Conservation (phyloP, 192 early-diverging fungal species). For the Coemansia sp. region DNA sequence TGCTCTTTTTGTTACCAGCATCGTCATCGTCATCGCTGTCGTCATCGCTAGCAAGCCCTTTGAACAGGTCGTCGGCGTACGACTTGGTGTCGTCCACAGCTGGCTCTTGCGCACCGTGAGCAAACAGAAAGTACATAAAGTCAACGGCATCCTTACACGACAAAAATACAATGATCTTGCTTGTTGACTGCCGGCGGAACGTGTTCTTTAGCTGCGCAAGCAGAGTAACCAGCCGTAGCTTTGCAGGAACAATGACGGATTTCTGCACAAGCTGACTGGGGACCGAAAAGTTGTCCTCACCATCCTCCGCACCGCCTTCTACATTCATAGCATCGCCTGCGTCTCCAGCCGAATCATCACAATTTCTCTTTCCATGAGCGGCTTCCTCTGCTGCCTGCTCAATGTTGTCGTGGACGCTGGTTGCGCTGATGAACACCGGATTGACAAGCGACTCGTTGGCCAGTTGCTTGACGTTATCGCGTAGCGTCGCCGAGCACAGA, state of each 20-base stretch:
- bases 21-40: slow-evolving; percentile 32
- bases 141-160: slow-evolving; percentile 93
- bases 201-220: slow-evolving; percentile 69
- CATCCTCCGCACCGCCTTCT: slow-evolving; percentile 27
- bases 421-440: slow-evolving; percentile 78
- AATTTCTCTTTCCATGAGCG: slow-evolving; percentile 18
- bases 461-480: slow-evolving; percentile 78
- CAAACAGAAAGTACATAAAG: slow-evolving; percentile 87
- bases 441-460: slow-evolving; percentile 76
- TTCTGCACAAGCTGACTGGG: slow-evolving; percentile 88
- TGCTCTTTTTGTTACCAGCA: slow-evolving; percentile 12
- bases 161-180: slow-evolving; percentile 86
- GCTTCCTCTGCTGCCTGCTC: slow-evolving; percentile 41
- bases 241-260: slow-evolving; percentile 84
- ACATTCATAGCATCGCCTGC: slow-evolving; percentile 40
- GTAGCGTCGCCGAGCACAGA: slow-evolving; percentile 91
- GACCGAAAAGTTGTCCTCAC: slow-evolving; percentile 58
- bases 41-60: slow-evolving; percentile 17
- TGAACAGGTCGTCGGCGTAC: slow-evolving; percentile 56
- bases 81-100: slow-evolving; percentile 49
- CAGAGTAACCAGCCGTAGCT: slow-evolving; percentile 87
- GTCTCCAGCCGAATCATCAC: slow-evolving; percentile 3
- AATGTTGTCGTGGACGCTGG: slow-evolving; percentile 35
- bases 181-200: slow-evolving; percentile 32
- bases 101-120: slow-evolving; percentile 54